Percentiles rank a stretch among this genome's conserved stretches.
These are phyloP conservation scores for Diplodia scrobiculata DNA, from an alignment of 2,329 filamentous ascomycete species.

Conservation along the genomic window DNA sequence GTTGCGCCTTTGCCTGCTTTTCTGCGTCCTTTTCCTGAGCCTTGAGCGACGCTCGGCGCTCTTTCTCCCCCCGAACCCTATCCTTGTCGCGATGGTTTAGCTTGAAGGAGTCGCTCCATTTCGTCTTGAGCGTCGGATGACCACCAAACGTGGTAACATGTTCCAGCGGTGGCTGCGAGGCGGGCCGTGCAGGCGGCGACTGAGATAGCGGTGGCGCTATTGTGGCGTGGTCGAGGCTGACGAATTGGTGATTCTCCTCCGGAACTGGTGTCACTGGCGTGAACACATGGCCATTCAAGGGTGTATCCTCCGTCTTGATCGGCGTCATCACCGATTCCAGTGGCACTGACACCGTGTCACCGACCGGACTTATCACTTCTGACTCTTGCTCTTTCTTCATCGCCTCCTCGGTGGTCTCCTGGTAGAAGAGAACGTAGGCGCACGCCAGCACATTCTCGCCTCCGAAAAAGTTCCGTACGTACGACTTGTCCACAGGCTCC, in stretches of 20 bases:
- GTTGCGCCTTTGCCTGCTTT: slow-evolving; percentile 50
- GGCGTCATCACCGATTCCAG: slow-evolving; percentile 46
- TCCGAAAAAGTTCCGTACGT: slow-evolving; percentile 95
- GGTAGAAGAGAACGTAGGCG: slow-evolving; percentile 96
- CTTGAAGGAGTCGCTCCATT: slow-evolving; percentile 24
- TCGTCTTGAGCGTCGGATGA: slow-evolving; percentile 26
- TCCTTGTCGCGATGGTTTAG: slow-evolving; percentile 21
- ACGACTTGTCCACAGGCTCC: slow-evolving; percentile 94
- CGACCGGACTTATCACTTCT: slow-evolving; percentile 62
- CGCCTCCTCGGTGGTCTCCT: slow-evolving; percentile 76
- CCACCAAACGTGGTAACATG: slow-evolving; percentile 35
- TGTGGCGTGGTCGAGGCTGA: slow-evolving; percentile 65
- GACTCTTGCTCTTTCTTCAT: slow-evolving; percentile 78
- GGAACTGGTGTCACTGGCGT: slow-evolving; percentile 45
- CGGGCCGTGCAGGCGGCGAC: slow-evolving; percentile 26
- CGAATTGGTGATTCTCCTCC: slow-evolving; percentile 54
- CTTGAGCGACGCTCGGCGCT: slow-evolving; percentile 32
- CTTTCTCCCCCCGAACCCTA: slow-evolving; percentile 34
- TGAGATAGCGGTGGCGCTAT: slow-evolving; percentile 57
- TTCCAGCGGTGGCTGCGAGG: slow-evolving; percentile 40
- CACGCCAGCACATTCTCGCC: slow-evolving; percentile 83
- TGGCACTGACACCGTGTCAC: slow-evolving; percentile 61
- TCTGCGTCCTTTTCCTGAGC: slow-evolving; percentile 57
- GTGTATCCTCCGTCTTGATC: slow-evolving; percentile 35
- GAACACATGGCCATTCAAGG: slow-evolving; percentile 40